Evolutionary conservation across 1,284 basidiomycete species (phyloP), one percentile per base, ranked within the genome.

Genomic region (Marasmius oreades): DNA sequence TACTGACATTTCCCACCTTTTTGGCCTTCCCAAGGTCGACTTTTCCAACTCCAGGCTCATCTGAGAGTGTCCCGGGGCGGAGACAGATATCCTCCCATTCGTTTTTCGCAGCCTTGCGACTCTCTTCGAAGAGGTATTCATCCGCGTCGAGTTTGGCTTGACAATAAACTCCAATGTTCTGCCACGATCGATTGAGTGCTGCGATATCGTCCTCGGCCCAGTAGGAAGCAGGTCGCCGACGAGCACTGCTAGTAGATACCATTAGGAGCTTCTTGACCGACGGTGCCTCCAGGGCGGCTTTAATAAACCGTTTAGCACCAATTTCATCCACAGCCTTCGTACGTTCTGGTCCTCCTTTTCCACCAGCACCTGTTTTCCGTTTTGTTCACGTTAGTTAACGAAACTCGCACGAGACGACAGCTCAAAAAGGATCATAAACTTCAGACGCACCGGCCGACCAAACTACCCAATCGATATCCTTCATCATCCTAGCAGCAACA

Each of bases 101-200:
- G 2, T 14, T 8, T 31, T 59, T 59, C 39, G n/a, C 10, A 2
- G 51, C 28, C 33, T 59, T 59, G n/a, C 58, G 45, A 51, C 55
- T 59, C 52, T 86, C 78, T 45, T 71, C 66, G 22, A 77, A 76
- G 6, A 92, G 79, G 61, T 86, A 80, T 65, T 84, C 80, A 69
- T 92, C 88, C 4, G 88, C 87, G 58, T 84, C 79, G 66, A 85
- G 82, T 65, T 90, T 90, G 68, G 79, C 82, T 55, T 85, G 72
- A 70, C 84, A 76, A 64, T 87, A 88, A 52, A 66, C 60, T 23
- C 67, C 67, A 42, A 81, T 78, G 11, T 69, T 72, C 6, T 64
- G 66, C 59, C 80, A 78, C 14, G 77, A 66, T 18, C 71, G 67
- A 26, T 80, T 74, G 14, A 81, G 81, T 1, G 67, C 54, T 8